phyloP scores from a whole-genome alignment of 2,329 filamentous ascomycete species.

The Aureobasidium lini region DNA sequence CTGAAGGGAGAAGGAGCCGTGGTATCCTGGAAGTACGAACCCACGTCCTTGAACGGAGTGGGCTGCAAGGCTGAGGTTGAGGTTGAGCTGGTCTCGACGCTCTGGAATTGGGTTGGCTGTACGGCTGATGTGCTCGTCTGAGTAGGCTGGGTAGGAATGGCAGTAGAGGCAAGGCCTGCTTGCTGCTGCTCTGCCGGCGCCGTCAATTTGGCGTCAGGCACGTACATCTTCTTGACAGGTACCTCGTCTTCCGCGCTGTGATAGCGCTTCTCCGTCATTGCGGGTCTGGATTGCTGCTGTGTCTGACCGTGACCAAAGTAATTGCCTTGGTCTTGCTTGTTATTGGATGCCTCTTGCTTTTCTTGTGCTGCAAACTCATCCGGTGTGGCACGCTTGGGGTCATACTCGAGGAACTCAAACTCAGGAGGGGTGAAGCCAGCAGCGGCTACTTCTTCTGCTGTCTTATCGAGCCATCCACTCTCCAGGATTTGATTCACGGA shows the following conservation, averaged over 20 bases:
- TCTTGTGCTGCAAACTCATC: conserved; percentile 3
- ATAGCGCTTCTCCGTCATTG: neutral
- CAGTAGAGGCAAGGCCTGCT: neutral
- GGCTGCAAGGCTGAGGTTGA: neutral
- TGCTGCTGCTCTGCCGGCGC: conserved; percentile 6
- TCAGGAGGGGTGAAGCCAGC: neutral
- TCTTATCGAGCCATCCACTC: conserved; percentile 10
- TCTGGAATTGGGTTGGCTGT: neutral
- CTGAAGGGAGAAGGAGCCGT: neutral
- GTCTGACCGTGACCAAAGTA: neutral
- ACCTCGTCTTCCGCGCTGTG: conserved; percentile 7
- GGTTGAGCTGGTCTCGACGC: neutral
- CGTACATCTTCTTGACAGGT: conserved; percentile 7
- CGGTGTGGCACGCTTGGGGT: conserved; percentile 1
- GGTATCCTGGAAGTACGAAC: neutral
- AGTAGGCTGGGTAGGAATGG: conserved; percentile 1
- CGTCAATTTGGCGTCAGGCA: neutral
- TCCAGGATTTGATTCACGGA: conserved; percentile 20
- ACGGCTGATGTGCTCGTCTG: neutral
- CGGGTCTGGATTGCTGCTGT: neutral
- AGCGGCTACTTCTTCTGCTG: neutral
- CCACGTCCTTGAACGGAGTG: neutral
- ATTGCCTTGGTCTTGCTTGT: neutral
- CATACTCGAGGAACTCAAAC: neutral
- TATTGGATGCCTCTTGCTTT: neutral